A percentile compares a stretch with the other conserved stretches of the same genome.
Evolutionary conservation across 2,329 filamentous ascomycete genomes (phyloP).

Genomic region (Grosmannia clavigera): DNA sequence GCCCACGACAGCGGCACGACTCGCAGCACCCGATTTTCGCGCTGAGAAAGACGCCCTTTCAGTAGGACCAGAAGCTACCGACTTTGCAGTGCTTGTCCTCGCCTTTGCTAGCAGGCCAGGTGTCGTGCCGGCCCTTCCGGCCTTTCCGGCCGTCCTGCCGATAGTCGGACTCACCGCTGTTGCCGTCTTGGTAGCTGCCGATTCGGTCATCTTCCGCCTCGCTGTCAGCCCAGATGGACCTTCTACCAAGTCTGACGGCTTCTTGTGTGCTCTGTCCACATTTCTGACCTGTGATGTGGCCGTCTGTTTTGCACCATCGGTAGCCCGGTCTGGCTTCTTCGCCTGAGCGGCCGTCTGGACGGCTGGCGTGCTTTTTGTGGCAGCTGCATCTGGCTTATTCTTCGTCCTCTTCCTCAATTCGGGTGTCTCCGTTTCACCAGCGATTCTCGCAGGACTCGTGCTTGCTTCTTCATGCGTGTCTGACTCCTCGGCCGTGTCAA

Average conservation of each 20-base stretch:
- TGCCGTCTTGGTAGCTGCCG: background rate
- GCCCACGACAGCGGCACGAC: background rate
- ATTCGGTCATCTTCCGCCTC: background rate
- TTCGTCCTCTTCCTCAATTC: background rate
- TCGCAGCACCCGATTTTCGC: background rate
- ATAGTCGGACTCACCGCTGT: background rate
- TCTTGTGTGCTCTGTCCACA: background rate
- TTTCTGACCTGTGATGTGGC: background rate
- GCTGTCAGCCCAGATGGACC: background rate
- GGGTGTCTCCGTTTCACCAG: background rate
- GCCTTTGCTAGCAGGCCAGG: background rate
- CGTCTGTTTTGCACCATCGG: background rate
- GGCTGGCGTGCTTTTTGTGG: background rate
- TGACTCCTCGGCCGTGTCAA: slow-evolving; percentile 5
- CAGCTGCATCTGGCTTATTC: background rate
- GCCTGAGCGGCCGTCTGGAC: background rate
- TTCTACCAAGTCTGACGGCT: background rate
- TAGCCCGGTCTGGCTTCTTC: background rate
- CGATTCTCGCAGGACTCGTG: slow-evolving; percentile 3
- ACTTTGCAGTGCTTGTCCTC: background rate
- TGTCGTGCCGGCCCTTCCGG: no score
- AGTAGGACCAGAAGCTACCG: background rate
- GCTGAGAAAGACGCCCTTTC: background rate
- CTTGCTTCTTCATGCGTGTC: slow-evolving; percentile 12
- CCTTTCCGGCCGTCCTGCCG: no score